Evolutionary conservation across 2,329 filamentous ascomycete species (phyloP).

Genomic region (Cercospora sojina): DNA sequence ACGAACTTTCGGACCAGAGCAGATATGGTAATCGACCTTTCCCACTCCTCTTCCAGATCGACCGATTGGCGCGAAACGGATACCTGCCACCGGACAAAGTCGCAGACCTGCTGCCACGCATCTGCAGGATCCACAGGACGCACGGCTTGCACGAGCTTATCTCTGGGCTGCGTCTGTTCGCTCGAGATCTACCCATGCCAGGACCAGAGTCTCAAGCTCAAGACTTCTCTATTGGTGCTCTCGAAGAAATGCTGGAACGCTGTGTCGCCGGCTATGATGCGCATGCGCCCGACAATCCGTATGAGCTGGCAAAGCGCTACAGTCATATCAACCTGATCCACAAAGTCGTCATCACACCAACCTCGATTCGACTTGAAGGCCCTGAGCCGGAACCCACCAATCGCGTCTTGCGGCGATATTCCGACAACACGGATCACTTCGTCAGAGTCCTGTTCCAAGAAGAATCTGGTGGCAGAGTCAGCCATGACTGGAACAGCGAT

Average conservation of each 20-base stretch:
- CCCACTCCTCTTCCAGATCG: conserved; percentile 60
- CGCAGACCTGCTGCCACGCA: conserved; percentile 46
- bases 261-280: conserved; percentile 44
- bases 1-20: conserved; percentile 34
- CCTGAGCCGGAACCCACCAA: conserved; percentile 64
- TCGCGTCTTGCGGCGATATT: conserved; percentile 66
- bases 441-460: conserved; percentile 71
- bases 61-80: conserved; percentile 62
- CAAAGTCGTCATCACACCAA: conserved; percentile 42
- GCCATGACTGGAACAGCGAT: conserved; percentile 54
- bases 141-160: conserved; percentile 32
- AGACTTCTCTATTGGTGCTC: conserved; percentile 40
- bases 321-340: conserved; percentile 40
- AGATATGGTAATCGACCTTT: conserved; percentile 49
- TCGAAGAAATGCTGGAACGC: conserved; percentile 45
- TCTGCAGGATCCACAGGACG: conserved; percentile 41
- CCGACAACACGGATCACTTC: conserved; percentile 61
- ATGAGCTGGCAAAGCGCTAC: conserved; percentile 37
- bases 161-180: conserved; percentile 55
- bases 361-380: conserved; percentile 45
- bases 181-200: conserved; percentile 53
- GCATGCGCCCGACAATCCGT: conserved; percentile 31
- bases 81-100: conserved; percentile 59
- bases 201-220: conserved; percentile 51
- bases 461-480: conserved; percentile 66